Percentiles rank a stretch among this genome's conserved stretches.
These are phyloP conservation scores for Parafenestella ontariensis DNA, from an alignment of 2,329 filamentous ascomycete species.

Conservation along the genomic window DNA sequence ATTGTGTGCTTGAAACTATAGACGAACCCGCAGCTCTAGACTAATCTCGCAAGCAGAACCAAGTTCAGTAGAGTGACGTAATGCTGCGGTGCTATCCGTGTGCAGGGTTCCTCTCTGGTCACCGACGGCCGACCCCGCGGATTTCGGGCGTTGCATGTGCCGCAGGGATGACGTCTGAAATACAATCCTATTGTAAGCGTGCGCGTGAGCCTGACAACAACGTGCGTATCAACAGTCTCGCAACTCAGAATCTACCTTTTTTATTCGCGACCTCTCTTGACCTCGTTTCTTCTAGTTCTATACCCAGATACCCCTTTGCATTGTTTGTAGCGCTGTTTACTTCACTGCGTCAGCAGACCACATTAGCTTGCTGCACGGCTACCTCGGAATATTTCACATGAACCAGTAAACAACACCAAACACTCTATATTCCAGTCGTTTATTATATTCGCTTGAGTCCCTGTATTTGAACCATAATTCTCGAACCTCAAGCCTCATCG, in stretches of 20 bases:
- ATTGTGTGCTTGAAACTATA: too few relatives aligned
- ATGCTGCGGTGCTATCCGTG: not conserved
- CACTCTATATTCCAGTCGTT: not conserved
- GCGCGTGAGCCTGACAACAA: not conserved
- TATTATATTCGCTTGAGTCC: not conserved
- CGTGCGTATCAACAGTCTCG: constrained; percentile 5
- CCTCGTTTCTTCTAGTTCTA: not conserved
- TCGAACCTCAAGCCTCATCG: not conserved
- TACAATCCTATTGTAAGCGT: constrained; percentile 8
- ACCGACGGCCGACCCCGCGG: constrained; percentile 20
- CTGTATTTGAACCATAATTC: not conserved
- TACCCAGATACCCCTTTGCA: not conserved
- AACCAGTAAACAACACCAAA: not conserved
- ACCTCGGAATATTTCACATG: constrained; percentile 16
- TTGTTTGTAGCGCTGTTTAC: constrained; percentile 13
- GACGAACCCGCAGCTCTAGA: not conserved
- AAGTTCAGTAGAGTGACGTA: not conserved
- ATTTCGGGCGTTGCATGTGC: not conserved
- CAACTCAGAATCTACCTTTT: not conserved
- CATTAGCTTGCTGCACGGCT: constrained; percentile 20
- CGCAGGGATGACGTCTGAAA: constrained; percentile 22
- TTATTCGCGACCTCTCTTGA: not conserved
- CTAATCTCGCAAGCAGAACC: constrained; percentile 1
- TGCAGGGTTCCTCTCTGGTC: constrained; percentile 4
- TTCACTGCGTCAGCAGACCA: constrained; percentile 19